Evolutionary conservation across 2,329 filamentous ascomycete species (phyloP).

Genomic region (Neodidymelliopsis sp.): DNA sequence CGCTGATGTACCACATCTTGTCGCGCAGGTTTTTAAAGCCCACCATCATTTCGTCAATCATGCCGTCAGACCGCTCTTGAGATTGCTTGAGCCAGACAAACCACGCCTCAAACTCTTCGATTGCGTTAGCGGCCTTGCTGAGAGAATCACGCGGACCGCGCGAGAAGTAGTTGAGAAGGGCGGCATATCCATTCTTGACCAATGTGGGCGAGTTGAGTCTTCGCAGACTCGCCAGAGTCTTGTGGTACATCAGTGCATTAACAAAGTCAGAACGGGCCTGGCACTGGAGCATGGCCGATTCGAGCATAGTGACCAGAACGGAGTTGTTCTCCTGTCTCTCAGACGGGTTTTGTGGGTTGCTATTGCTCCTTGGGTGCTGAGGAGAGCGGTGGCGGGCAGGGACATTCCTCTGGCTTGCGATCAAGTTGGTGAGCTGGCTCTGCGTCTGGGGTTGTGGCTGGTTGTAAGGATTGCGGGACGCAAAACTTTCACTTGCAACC

Average conservation of each 20-base stretch:
- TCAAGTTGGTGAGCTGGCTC: slow-evolving; percentile 48
- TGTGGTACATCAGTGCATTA: slow-evolving; percentile 84
- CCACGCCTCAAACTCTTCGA: slow-evolving; percentile 82
- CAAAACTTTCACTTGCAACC: slow-evolving; percentile 39
- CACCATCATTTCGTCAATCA: slow-evolving; percentile 77
- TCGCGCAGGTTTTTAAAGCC: slow-evolving; percentile 79
- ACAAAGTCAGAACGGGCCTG: slow-evolving; percentile 83
- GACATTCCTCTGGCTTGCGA: slow-evolving; percentile 47
- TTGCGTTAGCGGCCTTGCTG: slow-evolving; percentile 72
- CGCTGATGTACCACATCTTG: slow-evolving; percentile 99
- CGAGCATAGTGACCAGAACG: slow-evolving; percentile 75
- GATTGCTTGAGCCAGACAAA: slow-evolving; percentile 84
- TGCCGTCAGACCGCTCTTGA: slow-evolving; percentile 77
- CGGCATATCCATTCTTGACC: slow-evolving; percentile 72
- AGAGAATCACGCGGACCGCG: slow-evolving; percentile 74
- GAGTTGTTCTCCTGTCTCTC: slow-evolving; percentile 51
- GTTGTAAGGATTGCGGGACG: slow-evolving; percentile 62
- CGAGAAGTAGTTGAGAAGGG: slow-evolving; percentile 76
- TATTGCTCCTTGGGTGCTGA: slow-evolving; percentile 51
- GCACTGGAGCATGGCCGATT: slow-evolving; percentile 78
- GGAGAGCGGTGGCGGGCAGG: slow-evolving; percentile 47
- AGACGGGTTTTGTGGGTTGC: slow-evolving; percentile 44
- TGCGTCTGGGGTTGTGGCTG: slow-evolving; percentile 40
- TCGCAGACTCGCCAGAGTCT: slow-evolving; percentile 77
- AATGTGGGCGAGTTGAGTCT: slow-evolving; percentile 67